These are phyloP conservation scores for Ascochyta koolunga DNA, from an alignment of 2,329 filamentous ascomycete genomes.

Conservation along the genomic window DNA sequence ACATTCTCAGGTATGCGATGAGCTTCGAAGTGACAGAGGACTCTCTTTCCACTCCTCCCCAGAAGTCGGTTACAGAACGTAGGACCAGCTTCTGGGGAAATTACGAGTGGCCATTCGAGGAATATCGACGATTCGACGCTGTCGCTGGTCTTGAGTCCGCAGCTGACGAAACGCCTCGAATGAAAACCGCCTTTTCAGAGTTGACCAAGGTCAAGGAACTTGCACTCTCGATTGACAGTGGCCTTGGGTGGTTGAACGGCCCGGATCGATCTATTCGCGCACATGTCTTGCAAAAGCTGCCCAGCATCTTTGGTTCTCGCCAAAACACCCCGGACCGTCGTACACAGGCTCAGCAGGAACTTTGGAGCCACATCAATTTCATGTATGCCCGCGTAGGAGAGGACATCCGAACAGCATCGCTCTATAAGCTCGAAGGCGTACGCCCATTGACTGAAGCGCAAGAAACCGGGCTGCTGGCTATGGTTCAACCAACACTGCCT, in stretches of 20 bases:
- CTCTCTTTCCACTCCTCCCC: constrained; percentile 56
- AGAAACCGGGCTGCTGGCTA: constrained; percentile 17
- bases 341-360: constrained; percentile 41
- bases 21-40: constrained; percentile 70
- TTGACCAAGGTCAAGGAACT: constrained; percentile 65
- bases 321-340: constrained; percentile 48
- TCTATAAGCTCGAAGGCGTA: constrained; percentile 36
- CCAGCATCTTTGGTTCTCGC: constrained; percentile 55
- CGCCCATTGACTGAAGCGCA: constrained; percentile 22
- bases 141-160: constrained; percentile 66
- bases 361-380: constrained; percentile 44
- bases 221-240: constrained; percentile 70
- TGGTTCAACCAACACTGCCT: constrained; percentile 34
- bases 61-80: constrained; percentile 62
- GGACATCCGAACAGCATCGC: constrained; percentile 36
- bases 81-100: constrained; percentile 67
- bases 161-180: constrained; percentile 66
- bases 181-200: constrained; percentile 66
- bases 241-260: constrained; percentile 70
- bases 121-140: constrained; percentile 65
- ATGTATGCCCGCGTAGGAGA: constrained; percentile 25
- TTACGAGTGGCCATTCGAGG: constrained; percentile 67
- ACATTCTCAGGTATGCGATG: constrained; percentile 69
- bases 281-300: constrained; percentile 52
- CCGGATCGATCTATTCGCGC: constrained; percentile 62